Evolutionary conservation across 139 green algal species (phyloP).

Genomic region (Yamagishiella unicocca): DNA sequence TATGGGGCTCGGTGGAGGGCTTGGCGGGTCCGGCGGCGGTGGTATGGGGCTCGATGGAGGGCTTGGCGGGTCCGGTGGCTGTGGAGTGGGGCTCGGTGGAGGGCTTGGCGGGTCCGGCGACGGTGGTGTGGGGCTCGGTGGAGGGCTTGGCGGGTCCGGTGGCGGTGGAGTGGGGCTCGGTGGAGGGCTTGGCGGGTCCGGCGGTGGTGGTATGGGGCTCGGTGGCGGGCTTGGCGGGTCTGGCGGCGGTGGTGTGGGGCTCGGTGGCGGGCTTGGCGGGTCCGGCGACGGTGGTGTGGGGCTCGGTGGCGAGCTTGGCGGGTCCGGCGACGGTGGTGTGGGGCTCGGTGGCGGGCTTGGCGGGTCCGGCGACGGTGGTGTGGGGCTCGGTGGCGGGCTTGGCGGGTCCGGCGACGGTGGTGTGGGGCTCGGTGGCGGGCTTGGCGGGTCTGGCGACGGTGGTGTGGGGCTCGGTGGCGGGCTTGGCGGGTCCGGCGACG

Average conservation of each 20-base stretch:
- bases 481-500: background rate
- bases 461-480: background rate
- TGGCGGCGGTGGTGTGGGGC: background rate
- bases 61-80: background rate
- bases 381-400: background rate
- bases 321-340: background rate
- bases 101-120: background rate
- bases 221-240: background rate
- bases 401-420: background rate
- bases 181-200: background rate
- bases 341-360: background rate
- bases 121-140: background rate
- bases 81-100: background rate
- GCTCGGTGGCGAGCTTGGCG: background rate
- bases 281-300: background rate
- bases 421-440: background rate
- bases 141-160: background rate
- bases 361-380: background rate
- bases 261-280: background rate
- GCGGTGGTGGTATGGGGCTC: background rate
- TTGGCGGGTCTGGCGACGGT: background rate
- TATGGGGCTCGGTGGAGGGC: background rate
- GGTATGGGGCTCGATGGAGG: background rate
- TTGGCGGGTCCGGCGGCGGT: background rate
- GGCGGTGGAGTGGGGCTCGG: slow-evolving; percentile 1